Conservation (phyloP, 805 yeast species). For the Aciculoconidium aculeatum region DNA sequence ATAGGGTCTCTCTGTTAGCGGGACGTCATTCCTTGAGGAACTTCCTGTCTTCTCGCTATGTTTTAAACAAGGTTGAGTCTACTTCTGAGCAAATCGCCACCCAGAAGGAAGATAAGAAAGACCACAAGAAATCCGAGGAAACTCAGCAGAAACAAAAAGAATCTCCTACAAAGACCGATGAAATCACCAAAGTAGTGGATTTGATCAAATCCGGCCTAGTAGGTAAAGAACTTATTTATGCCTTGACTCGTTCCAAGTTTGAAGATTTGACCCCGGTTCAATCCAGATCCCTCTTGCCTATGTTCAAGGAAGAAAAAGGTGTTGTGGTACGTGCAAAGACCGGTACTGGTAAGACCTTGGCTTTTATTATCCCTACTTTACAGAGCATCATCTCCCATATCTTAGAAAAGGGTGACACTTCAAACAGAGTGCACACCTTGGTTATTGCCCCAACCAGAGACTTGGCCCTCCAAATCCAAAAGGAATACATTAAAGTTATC, state of each 20-base stretch:
- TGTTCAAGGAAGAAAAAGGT: conserved; percentile 49
- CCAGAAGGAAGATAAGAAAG: too few species aligned
- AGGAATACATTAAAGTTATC: conserved; percentile 49
- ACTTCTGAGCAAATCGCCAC: too few species aligned
- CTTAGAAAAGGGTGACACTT: conserved; percentile 19
- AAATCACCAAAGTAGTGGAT: conserved; percentile 3
- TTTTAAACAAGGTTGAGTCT: too few species aligned
- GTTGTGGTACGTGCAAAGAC: conserved; percentile 87
- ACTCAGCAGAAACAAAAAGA: too few species aligned
- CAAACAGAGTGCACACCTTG: conserved; percentile 36
- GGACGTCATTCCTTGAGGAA: too few species aligned
- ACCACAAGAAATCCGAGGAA: too few species aligned
- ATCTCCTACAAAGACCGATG: too few species aligned
- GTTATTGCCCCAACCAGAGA: conserved; percentile 89
- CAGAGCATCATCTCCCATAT: conserved; percentile 42
- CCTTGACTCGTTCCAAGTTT: conserved; percentile 41
- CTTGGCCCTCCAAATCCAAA: conserved; percentile 75
- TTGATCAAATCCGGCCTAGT: conserved; percentile 3
- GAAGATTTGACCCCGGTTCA: conserved; percentile 64
- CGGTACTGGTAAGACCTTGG: conserved; percentile 92
- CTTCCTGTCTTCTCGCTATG: too few species aligned
- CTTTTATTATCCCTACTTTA: conserved; percentile 76
- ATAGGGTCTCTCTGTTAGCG: too few species aligned
- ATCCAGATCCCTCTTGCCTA: conserved; percentile 53
- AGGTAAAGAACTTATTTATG: conserved; percentile 15